Conservation (phyloP, 495 filamentous ascomycete species). For the Tuber calosporum region DNA sequence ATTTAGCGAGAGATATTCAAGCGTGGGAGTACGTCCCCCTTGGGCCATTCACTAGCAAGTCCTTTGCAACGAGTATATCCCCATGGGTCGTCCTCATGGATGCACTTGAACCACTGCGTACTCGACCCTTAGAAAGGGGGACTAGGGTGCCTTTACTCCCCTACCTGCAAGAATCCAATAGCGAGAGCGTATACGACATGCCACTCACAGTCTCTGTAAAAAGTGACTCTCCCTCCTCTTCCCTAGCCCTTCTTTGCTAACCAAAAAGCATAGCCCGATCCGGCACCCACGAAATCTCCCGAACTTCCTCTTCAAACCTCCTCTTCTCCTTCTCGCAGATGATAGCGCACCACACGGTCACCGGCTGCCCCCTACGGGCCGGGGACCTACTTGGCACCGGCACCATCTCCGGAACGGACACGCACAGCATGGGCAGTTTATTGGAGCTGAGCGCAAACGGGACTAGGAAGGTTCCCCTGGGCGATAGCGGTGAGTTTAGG, state of each 20-base stretch:
- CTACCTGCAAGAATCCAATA: conserved; percentile 51
- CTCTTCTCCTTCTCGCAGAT: conserved; percentile 92
- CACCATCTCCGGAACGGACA: conserved; percentile 71
- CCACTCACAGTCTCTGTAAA: conserved; percentile 65
- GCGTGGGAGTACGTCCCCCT: conserved; percentile 82
- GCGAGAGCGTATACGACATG: conserved; percentile 65
- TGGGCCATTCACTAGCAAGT: conserved; percentile 86
- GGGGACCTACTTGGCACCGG: conserved; percentile 85
- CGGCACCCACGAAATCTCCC: conserved; percentile 59
- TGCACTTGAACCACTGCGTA: conserved; percentile 67
- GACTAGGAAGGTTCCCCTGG: conserved; percentile 52
- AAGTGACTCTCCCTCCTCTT: conserved; percentile 43
- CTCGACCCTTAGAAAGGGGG: conserved; percentile 22
- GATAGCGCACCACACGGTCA: conserved; percentile 83
- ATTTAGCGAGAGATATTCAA: conserved; percentile 78
- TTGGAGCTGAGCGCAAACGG: conserved; percentile 67
- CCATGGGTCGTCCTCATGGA: conserved; percentile 84
- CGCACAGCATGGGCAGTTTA: conserved; percentile 60
- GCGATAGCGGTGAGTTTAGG: conserved; percentile 63
- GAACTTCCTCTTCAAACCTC: conserved; percentile 62
- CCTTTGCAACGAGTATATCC: conserved; percentile 82
- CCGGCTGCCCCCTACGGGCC: conserved; percentile 70
- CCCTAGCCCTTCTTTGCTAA: conserved; percentile 13
- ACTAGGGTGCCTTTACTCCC: conserved; percentile 13
- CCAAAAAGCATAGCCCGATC: conserved; percentile 47